Base-by-base conservation (phyloP, 2,329 filamentous ascomycete genomes). In the Beauveria sp. region DNA sequence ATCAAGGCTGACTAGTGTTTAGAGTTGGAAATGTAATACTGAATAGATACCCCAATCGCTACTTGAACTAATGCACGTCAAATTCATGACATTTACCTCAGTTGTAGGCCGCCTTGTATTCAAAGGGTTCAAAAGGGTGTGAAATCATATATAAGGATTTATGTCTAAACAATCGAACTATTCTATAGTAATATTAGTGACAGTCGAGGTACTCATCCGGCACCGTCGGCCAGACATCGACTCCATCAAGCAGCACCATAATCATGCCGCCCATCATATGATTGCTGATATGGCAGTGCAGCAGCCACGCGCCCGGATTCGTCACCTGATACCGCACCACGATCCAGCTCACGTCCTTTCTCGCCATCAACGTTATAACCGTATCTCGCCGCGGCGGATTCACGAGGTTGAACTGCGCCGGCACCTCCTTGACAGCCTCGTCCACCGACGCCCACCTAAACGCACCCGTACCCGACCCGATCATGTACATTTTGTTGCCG, bases 221-320 rank as follows among this genome's bases (percentile, higher is more conserved):
- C 22, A 79, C 68, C 5, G 59, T 63, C 0, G 78, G 79, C 75
- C 77, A 79, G 0, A 67, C 67, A 56, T 81, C 78, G 0, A 79
- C 60, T 0, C 77, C 79, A 53, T 82, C 80, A 63, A 78, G 75
- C 43, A 85, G 76, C 1, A 79, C 77, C 70, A 84, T 69, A 31
- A 74, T 74, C 83, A 85, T 86, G 1, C 83, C 83, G 3, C 82
- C 82, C 31, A 74, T 70, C 62, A 83, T 70, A 64, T 85, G 83
- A 31, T 77, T 78, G 9, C 74, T 74, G 3, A 80, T 78, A 66
- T 82, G 79, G 66, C 80, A 82, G 67, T 81, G 80, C 65, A 81
- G 75, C 1, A 80, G 68, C 79, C 79, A 82, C 0, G 72, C 70
- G 0, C 80, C 80, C 1, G 80, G 78, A 68, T 83, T 84, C 61